These are phyloP conservation scores for Penicillium subrubescens DNA, from an alignment of 495 filamentous ascomycete genomes.

Conservation along the genomic window DNA sequence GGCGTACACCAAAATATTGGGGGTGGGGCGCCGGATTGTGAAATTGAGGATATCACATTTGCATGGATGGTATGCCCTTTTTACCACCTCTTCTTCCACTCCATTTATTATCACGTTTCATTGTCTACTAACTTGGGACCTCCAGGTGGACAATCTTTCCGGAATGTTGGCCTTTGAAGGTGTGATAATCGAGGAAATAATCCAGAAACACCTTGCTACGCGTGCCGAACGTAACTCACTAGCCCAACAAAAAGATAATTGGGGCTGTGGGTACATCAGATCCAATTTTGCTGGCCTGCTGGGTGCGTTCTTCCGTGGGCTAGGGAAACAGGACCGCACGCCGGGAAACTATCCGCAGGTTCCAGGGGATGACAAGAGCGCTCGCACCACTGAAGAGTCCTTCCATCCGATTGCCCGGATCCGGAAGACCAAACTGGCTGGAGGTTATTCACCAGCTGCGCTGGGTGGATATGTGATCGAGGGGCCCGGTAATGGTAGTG, in stretches of 20 bases:
- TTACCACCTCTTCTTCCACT: background rate
- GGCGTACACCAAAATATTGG: conserved; percentile 2
- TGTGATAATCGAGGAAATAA: background rate
- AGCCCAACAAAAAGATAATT: background rate
- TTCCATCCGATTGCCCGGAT: conserved; percentile 3
- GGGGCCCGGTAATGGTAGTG: background rate
- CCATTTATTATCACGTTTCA: background rate
- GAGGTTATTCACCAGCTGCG: background rate
- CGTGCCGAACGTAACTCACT: background rate
- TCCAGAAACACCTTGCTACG: background rate
- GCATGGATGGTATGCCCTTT: conserved; percentile 3
- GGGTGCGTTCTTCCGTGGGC: conserved; percentile 2
- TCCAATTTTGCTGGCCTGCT: conserved; percentile 1
- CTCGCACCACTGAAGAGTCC: background rate
- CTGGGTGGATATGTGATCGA: conserved; percentile 1
- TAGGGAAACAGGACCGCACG: conserved; percentile 4
- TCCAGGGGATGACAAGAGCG: background rate
- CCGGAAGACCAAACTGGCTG: background rate
- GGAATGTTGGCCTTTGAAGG: conserved; percentile 6
- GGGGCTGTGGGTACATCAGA: background rate
- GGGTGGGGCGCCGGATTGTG: background rate
- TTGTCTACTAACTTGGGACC: background rate
- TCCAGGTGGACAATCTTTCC: conserved; percentile 7
- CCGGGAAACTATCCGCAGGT: conserved; percentile 3
- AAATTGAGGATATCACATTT: conserved; percentile 8